Base-by-base conservation (phyloP, 306 rosid species). In the Abrus pulchellus region DNA sequence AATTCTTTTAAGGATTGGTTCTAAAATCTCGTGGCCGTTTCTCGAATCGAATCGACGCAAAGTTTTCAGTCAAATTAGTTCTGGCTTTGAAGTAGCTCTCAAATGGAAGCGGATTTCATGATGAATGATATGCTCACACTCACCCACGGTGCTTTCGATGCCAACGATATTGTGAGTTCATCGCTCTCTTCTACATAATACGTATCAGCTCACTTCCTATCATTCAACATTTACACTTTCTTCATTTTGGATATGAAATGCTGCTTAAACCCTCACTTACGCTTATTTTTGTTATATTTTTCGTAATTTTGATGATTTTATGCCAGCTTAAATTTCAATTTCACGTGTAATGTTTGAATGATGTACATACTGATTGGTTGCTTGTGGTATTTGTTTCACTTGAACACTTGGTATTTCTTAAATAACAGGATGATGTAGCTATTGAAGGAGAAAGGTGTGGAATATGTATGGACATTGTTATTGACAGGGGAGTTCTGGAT, bases 401-500 rank as follows among this genome's bases (percentile, higher is more conserved):
- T 13, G 48, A 52, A 48, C 57, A 29, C 60, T 44, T 75, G 38
- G 4, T 66, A 9, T 72, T 63, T 72, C 73, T 67, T 65, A 66
- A 74, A 81, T 71, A 20, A 70, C 89, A 95, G 99, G 93, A 82
- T n/a, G 79, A 64, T 90, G 52, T 83, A 57, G 78, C 81, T 72
- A 74, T 76, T 14, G 98, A 88, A 76, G 92, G 88, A 52, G 94
- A 90, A 86, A 86, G 89, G 59, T 95, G 99, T 80, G 99, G 99
- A 54, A 95, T 95, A 81, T 95, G 99, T 85, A 93, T 95, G 99
- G 98, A 93, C 82, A 36, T 86, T 60, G 83, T 95, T 74, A 77
- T 95, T 66, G 99, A 95, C 72, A 86, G 99, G 86, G 99, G 97
- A 79, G 90, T 95, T 86, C 83, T 95, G 44, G 99, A 95, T 85